Evolutionary conservation across 1,139 yeast species (phyloP), one percentile per base, ranked within the genome.

Genomic region (Wickerhamiella infanticola): DNA sequence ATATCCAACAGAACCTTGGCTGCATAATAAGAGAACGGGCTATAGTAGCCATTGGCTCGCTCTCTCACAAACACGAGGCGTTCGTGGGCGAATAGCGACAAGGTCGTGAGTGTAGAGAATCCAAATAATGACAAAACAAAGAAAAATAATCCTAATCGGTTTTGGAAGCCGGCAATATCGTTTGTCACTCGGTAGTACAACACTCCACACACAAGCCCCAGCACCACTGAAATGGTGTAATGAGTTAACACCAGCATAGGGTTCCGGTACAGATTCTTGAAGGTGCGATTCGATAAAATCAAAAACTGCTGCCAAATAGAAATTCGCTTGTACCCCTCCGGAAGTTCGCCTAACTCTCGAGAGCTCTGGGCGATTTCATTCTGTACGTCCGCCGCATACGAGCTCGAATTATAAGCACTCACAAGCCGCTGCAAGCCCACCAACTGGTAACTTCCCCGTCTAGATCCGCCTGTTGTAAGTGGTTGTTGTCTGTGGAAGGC

Each of bases 151-250:
- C 98, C 98, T 52, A 90, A 69, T 56, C 98, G 74, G 63, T 90
- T 90, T 62, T 90, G 98, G 69, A 90, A 90, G 0, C 98, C 98
- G 58, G 94, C 79, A 48, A 90, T 88, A 62, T 90, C 95, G 58
- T 86, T 81, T 40, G 79, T 69, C 25, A 88, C 78, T 56, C 85
- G 71, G 63, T 80, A 88, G 63, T 90, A 90, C 39, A 90, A 68
- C 46, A 77, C 75, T 0, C 97, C 96, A 64, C 95, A 81, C 63
- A 90, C 83, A 3, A 77, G 60, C 0, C 95, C 95, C 62, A 88
- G 75, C 18, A 79, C 58, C 6, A 84, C 64, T 0, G 95, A 81
- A 51, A 88, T 69, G 3, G 81, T 67, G 59, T 88, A 90, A 59
- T 90, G 94, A 1, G 93, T 82, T 51, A 85, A 62, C 45, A 90